Evolutionary conservation across 352 stramenopile species (phyloP), one percentile per base, ranked within the genome.

Genomic region (Phytophthora constricta): DNA sequence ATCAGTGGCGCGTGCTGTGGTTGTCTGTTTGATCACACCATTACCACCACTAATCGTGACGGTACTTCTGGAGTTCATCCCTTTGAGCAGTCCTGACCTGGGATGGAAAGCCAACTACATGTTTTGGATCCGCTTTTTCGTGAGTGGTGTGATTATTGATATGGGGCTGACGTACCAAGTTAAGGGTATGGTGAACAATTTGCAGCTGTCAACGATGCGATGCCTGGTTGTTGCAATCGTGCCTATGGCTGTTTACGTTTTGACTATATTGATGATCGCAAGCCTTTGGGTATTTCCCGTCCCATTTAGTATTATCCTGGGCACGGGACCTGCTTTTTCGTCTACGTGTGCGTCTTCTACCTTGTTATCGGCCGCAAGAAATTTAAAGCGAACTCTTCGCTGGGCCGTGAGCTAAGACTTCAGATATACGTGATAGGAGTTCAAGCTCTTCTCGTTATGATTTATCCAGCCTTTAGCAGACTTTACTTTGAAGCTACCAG

Each of bases 271-370:
- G 0, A 14, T 43, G 3, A 34, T 82, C 16, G 58, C 62, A 16
- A 58, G n/a, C 8, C 25, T 57, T 3, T 82, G 76, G 73, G 55
- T 65, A 3, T 80, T 80, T 19, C 76, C 70, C 2, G 65, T 82
- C 4, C 78, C 78, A 1, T 84, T 84, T 48, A 52, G 58, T 26
- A 63, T 69, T 42, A 48, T 68, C 26, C 4, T 76, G 11, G 41
- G 62, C 10, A 58, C 62, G 52, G 19, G 4, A 57, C 68, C 13
- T 59, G 46, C 22, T 58, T 62, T 17, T 8, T 26, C 14, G 26
- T 68, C 9, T 68, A 59, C 26, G 4, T 69, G 16, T 13, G 47
- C 1, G 61, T 45, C 3, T 53, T 72, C 5, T 14, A 53, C 16
- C 22, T 72, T 1, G 34, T 34, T 3, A 68, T 72, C 20, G 65